Conservation (phyloP, 2,329 filamentous ascomycete species). For the Colletotrichum sp. region DNA sequence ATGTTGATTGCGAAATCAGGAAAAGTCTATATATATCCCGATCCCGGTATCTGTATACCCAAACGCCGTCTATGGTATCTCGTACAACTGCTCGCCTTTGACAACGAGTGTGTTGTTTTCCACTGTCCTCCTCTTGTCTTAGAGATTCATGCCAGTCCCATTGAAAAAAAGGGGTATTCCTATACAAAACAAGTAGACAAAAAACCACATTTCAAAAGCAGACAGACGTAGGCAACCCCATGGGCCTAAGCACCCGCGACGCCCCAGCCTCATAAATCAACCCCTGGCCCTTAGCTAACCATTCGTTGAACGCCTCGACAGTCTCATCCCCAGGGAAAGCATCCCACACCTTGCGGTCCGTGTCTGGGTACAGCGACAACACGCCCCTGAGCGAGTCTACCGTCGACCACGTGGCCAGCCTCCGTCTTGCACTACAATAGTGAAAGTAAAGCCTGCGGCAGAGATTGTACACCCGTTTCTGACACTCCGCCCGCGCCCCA, state of each 20-base stretch:
- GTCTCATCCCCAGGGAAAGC: slow-evolving; percentile 43
- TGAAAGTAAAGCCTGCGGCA: slow-evolving; percentile 50
- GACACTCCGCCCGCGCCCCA: slow-evolving; percentile 41
- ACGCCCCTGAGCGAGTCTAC: slow-evolving; percentile 37
- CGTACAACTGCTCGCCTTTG: background rate
- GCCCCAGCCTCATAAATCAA: slow-evolving; percentile 44
- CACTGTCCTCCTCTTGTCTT: background rate
- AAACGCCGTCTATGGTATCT: background rate
- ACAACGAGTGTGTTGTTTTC: background rate
- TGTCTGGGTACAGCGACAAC: slow-evolving; percentile 44
- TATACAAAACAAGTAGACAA: background rate
- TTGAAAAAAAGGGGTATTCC: background rate
- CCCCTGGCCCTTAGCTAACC: slow-evolving; percentile 42
- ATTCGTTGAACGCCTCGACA: slow-evolving; percentile 40
- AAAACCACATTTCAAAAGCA: background rate
- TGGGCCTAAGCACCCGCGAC: slow-evolving; percentile 15
- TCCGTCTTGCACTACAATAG: slow-evolving; percentile 45
- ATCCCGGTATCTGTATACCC: background rate
- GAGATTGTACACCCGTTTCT: slow-evolving; percentile 41
- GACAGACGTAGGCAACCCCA: background rate
- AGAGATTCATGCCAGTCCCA: background rate
- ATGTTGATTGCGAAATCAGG: background rate
- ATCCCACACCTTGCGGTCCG: slow-evolving; percentile 42
- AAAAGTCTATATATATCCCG: background rate
- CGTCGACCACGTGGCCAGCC: slow-evolving; percentile 41